Base-by-base conservation (phyloP, 306 rosid species). In the Mimosa bimucronata region DNA sequence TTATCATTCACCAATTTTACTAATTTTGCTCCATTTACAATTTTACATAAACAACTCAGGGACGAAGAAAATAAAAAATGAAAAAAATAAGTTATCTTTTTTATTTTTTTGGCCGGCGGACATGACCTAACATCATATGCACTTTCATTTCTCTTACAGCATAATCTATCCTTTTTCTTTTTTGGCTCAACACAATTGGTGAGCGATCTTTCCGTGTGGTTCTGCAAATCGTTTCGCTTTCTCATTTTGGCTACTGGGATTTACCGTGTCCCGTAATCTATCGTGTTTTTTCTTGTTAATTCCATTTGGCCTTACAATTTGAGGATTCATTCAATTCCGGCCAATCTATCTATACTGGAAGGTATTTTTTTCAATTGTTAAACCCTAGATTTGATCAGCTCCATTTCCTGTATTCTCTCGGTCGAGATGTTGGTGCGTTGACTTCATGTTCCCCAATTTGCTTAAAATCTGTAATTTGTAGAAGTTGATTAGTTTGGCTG, bases 261-360 rank as follows among this genome's bases (percentile, higher is more conserved):
- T n/a, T 40, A 38, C 30, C 40, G 25, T 41, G 40, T 7, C 16
- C 11, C 53, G 0, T 67, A 68, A 41, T 68, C 58, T 26, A 45
- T 71, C 60, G 16, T 68, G 19, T 2, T 26, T 21, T 10, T 8
- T 62, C 2, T 74, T 53, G 26, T 10, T 57, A 53, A 76, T 66
- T 57, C 34, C 53, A 70, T 65, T 73, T 31, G 62, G 7, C 50
- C 28, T 38, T 70, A 45, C 57, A 28, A 45, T 81, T 74, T 58
- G 82, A 64, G 28, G 40, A 4, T 84, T 72, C 73, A 1, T 7
- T 30, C 44, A 83, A 80, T 80, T 83, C 85, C 81, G 29, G 61
- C 79, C 86, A 79, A 83, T 89, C 79, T 80, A 83, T 75, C 45
- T 81, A 82, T 74, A 73, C 80, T 70, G 66, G 68, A 23, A 89